A percentile compares a stretch with the other conserved stretches of the same genome.
phyloP scores from a whole-genome alignment of 2,329 filamentous ascomycete species.

The Pyricularia grisea region DNA sequence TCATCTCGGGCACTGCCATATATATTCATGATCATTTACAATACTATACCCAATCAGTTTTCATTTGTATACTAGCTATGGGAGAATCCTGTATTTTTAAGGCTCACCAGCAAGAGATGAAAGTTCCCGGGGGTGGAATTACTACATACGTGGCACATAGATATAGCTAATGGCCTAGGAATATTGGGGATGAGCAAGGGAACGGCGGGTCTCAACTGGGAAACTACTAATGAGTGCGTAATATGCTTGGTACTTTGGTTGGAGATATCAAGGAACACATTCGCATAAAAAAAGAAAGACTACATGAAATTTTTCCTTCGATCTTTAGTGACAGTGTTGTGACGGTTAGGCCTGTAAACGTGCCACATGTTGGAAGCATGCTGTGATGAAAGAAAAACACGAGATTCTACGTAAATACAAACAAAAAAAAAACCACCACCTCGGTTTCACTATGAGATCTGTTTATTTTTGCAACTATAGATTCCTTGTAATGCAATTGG shows the following conservation, averaged over 20 bases:
- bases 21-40: background rate
- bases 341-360: background rate
- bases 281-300: background rate
- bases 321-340: background rate
- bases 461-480: no score
- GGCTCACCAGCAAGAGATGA: background rate
- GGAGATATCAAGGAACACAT: background rate
- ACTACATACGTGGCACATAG: background rate
- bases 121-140: background rate
- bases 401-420: no score
- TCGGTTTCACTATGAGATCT: no score
- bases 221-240: background rate
- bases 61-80: background rate
- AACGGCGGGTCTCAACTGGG: no score
- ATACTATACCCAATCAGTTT: background rate
- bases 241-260: background rate
- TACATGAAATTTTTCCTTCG: background rate
- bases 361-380: background rate
- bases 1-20: background rate
- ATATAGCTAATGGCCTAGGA: background rate
- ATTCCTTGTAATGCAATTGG: no score
- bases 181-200: background rate
- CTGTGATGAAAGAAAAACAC: background rate
- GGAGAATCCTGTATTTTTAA: background rate
- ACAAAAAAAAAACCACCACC: no score